Percentiles rank a stretch among this genome's conserved stretches.
These are phyloP conservation scores for Diaporthe longicolla DNA, from an alignment of 2,329 filamentous ascomycete species.

Conservation along the genomic window DNA sequence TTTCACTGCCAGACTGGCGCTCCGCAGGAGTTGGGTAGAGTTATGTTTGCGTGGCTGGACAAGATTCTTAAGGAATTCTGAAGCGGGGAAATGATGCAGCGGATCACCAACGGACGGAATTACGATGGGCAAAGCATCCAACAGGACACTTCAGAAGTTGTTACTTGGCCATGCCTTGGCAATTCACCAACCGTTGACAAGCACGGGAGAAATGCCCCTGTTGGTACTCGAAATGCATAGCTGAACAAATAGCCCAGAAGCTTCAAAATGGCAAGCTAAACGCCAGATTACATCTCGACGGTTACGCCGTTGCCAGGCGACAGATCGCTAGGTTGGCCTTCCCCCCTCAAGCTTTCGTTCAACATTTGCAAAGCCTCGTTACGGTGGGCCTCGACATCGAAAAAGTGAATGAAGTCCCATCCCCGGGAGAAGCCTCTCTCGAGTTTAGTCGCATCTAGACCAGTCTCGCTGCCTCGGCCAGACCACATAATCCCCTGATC, in stretches of 20 bases:
- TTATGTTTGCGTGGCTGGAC: constrained; percentile 17
- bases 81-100: no score
- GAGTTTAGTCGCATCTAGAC: constrained; percentile 4
- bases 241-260: no score
- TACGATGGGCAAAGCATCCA: no score
- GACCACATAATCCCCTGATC: constrained; percentile 12
- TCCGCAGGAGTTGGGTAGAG: constrained; percentile 18
- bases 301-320: not conserved
- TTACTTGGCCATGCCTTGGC: no score
- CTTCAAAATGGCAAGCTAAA: no score
- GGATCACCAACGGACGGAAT: no score
- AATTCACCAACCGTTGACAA: no score
- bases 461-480: constrained; percentile 11
- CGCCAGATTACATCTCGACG: not conserved
- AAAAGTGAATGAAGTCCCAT: constrained; percentile 17
- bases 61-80: not conserved
- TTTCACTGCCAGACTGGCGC: constrained; percentile 26
- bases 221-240: no score
- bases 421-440: constrained; percentile 7
- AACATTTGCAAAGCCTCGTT: constrained; percentile 18
- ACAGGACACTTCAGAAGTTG: no score
- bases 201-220: no score
- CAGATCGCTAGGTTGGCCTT: not conserved
- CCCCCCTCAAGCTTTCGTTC: not conserved
- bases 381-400: constrained; percentile 19